Evolutionary conservation across 1,139 yeast species (phyloP).

Genomic region (Hansenula lynferdii): DNA sequence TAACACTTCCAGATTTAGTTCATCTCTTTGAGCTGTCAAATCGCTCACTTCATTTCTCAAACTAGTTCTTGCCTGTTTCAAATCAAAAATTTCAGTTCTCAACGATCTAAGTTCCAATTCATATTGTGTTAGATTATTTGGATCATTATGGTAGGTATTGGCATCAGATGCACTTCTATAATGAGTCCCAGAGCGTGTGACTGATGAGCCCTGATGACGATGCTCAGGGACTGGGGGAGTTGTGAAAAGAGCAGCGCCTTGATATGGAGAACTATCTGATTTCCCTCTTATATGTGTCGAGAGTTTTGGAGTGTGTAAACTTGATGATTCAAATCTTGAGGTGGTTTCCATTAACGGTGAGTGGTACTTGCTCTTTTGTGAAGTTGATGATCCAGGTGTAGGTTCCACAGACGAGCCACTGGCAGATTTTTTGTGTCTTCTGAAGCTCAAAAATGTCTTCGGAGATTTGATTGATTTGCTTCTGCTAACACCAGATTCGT

Average conservation of each 20-base stretch:
- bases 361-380: not conserved
- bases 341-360: conserved; percentile 18
- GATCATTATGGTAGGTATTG: conserved; percentile 23
- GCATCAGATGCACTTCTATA: conserved; percentile 12
- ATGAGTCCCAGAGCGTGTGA: too few species aligned
- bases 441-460: conserved; percentile 28
- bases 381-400: not conserved
- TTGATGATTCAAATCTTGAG: conserved; percentile 1
- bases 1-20: conserved; percentile 12
- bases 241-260: conserved; percentile 32
- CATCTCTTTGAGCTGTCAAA: conserved; percentile 26
- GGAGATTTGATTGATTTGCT: conserved; percentile 27
- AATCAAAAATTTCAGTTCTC: conserved; percentile 27
- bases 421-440: conserved; percentile 22
- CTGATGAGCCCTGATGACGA: too few species aligned
- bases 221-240: conserved; percentile 43
- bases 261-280: conserved; percentile 13
- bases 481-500: conserved; percentile 8
- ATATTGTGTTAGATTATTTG: conserved; percentile 16
- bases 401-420: conserved; percentile 16
- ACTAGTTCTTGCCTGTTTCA: conserved; percentile 32
- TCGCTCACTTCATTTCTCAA: conserved; percentile 40
- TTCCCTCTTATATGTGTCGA: conserved; percentile 1
- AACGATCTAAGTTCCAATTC: conserved; percentile 29
- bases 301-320: not conserved